A percentile compares a stretch with the other conserved stretches of the same genome.
These are phyloP conservation scores for Penicillium ucsense DNA, from an alignment of 495 filamentous ascomycete genomes.

Conservation along the genomic window DNA sequence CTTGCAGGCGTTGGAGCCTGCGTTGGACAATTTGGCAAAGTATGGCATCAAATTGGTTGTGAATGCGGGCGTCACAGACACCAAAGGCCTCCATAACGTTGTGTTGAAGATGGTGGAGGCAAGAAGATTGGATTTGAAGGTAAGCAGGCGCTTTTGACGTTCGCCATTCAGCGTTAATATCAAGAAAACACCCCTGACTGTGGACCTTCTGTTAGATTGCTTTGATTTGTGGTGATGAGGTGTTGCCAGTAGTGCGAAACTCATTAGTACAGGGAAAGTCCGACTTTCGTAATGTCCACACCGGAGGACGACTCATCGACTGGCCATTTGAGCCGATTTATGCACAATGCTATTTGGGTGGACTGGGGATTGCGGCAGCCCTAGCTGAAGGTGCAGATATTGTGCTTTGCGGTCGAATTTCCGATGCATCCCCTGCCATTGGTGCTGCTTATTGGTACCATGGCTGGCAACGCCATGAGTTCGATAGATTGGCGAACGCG, in stretches of 20 bases:
- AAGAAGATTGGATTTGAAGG: slow-evolving; percentile 37
- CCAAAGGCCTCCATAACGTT: slow-evolving; percentile 35
- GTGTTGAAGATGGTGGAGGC: slow-evolving; percentile 33
- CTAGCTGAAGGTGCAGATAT: slow-evolving; percentile 46
- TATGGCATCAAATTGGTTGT: slow-evolving; percentile 46
- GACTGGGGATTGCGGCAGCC: slow-evolving; percentile 38
- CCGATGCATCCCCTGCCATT: slow-evolving; percentile 45
- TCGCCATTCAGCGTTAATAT: no score
- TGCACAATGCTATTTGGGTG: slow-evolving; percentile 46
- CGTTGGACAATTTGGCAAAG: slow-evolving; percentile 39
- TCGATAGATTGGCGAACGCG: slow-evolving; percentile 41
- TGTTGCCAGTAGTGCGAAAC: slow-evolving; percentile 32
- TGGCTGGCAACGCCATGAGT: slow-evolving; percentile 31
- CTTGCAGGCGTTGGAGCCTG: slow-evolving; percentile 42
- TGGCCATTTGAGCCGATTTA: slow-evolving; percentile 47
- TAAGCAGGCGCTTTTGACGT: not conserved
- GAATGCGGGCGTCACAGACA: slow-evolving; percentile 48
- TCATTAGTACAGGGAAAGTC: slow-evolving; percentile 25
- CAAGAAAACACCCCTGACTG: not conserved
- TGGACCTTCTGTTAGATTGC: slow-evolving; percentile 15
- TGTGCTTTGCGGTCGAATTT: slow-evolving; percentile 46
- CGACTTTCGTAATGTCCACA: slow-evolving; percentile 42
- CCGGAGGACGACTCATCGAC: slow-evolving; percentile 34
- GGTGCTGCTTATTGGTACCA: slow-evolving; percentile 42
- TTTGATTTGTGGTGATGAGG: slow-evolving; percentile 45